These are phyloP conservation scores for Monosporozyma unispora DNA, from an alignment of 805 yeast species.

Conservation along the genomic window DNA sequence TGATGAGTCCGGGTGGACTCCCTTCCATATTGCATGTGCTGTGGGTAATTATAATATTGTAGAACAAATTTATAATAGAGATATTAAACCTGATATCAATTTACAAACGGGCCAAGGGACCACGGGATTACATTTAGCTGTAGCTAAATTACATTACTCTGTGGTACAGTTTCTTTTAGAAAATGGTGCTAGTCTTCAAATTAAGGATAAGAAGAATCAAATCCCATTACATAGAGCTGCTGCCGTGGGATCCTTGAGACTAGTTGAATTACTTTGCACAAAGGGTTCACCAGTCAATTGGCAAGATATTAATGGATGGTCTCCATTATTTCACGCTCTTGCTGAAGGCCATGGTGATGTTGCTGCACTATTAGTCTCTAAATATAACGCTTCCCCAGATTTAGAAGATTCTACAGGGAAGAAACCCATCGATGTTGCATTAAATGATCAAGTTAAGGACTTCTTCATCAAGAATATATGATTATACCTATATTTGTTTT, in stretches of 20 bases:
- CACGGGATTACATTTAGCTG: slow-evolving; percentile 69
- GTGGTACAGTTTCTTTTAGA: slow-evolving; percentile 48
- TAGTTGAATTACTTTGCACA: slow-evolving; percentile 46
- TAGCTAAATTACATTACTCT: slow-evolving; percentile 52
- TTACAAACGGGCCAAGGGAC: slow-evolving; percentile 57
- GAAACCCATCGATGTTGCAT: slow-evolving; percentile 46
- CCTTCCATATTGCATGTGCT: slow-evolving; percentile 74
- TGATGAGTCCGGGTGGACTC: slow-evolving; percentile 85
- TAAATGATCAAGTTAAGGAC: slow-evolving; percentile 41
- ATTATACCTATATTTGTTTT: too few species aligned
- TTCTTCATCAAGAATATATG: slow-evolving; percentile 29
- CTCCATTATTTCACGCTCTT: slow-evolving; percentile 80
- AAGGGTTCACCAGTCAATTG: slow-evolving; percentile 56
- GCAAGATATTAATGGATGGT: slow-evolving; percentile 68
- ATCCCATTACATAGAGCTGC: slow-evolving; percentile 79
- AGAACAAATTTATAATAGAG: slow-evolving; percentile 41
- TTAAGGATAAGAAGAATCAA: slow-evolving; percentile 58
- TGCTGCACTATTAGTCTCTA: slow-evolving; percentile 47
- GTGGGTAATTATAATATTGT: slow-evolving; percentile 54
- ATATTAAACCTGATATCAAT: slow-evolving; percentile 49
- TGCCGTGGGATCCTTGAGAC: slow-evolving; percentile 53
- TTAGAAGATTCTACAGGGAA: slow-evolving; percentile 43
- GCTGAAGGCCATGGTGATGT: slow-evolving; percentile 85
- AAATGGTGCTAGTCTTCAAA: slow-evolving; percentile 51
- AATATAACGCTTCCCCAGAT: slow-evolving; percentile 55